Conservation (phyloP, 1,139 yeast genomes). For the Starmera stellimalicola region DNA sequence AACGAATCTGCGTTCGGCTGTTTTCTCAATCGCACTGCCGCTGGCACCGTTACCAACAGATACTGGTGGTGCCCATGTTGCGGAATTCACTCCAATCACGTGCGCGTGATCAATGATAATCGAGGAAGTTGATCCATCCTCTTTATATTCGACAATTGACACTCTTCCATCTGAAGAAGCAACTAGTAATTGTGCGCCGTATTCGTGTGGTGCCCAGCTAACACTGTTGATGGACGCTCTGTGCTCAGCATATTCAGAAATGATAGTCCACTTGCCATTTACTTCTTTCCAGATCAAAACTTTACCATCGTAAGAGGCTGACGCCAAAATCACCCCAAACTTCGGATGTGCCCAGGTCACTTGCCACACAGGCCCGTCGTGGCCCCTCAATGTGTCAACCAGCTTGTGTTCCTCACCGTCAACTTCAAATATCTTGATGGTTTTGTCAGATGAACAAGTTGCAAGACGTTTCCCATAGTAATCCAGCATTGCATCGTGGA, state of each 20-base stretch:
- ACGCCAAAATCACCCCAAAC: constrained; percentile 89
- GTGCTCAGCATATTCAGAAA: constrained; percentile 82
- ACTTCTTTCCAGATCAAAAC: constrained; percentile 95
- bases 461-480: constrained; percentile 94
- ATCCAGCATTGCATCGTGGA: constrained; percentile 95
- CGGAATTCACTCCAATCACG: constrained; percentile 88
- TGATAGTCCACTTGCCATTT: constrained; percentile 78
- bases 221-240: constrained; percentile 93
- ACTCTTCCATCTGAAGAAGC: constrained; percentile 92
- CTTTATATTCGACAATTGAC: constrained; percentile 84
- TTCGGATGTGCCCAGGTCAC: constrained; percentile 99
- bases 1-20: constrained; percentile 55
- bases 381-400: constrained; percentile 75
- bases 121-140: constrained; percentile 73
- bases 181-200: constrained; percentile 84
- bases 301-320: constrained; percentile 92
- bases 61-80: constrained; percentile 87
- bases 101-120: constrained; percentile 55
- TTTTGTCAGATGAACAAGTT: constrained; percentile 90
- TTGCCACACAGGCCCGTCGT: constrained; percentile 99
- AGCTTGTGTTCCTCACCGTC: constrained; percentile 77
- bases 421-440: constrained; percentile 85
- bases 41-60: constrained; percentile 27
- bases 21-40: constrained; percentile 29
- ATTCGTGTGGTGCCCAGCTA: constrained; percentile 96